phyloP scores from a whole-genome alignment of 2,329 filamentous ascomycete species.

The Epichloe glyceriae region DNA sequence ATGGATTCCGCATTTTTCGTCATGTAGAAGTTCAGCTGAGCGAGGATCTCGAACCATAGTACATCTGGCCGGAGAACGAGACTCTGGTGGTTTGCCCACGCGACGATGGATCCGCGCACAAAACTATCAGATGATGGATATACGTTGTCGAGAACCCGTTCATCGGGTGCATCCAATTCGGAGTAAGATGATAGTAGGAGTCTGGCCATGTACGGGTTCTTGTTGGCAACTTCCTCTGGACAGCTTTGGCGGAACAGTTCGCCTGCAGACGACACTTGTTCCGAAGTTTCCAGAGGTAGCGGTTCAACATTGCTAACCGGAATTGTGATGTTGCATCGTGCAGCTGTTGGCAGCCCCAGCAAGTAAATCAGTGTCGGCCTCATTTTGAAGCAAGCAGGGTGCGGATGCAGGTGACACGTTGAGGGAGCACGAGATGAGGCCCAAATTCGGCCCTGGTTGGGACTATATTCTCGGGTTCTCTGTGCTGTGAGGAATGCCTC shows the following conservation, averaged over 20 bases:
- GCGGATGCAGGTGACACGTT: neutral
- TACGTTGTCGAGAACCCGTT: slow-evolving; percentile 9
- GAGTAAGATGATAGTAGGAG: slow-evolving; percentile 19
- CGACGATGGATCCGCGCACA: slow-evolving; percentile 30
- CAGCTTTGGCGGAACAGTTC: slow-evolving; percentile 21
- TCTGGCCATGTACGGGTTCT: slow-evolving; percentile 11
- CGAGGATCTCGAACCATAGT: slow-evolving; percentile 41
- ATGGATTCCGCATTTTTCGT: slow-evolving; percentile 32
- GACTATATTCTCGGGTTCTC: neutral
- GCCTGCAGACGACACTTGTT: slow-evolving; percentile 14
- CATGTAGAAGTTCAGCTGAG: slow-evolving; percentile 38
- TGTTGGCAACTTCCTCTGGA: slow-evolving; percentile 17
- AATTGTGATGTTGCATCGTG: slow-evolving; percentile 11
- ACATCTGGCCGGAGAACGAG: slow-evolving; percentile 39
- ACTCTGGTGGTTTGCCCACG: slow-evolving; percentile 37
- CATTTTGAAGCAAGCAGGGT: neutral
- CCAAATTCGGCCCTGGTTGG: neutral
- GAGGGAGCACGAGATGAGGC: neutral
- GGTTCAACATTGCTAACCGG: slow-evolving; percentile 15
- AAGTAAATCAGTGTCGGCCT: neutral
- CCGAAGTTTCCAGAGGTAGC: slow-evolving; percentile 12
- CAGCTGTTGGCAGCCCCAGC: slow-evolving; percentile 4
- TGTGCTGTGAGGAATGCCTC: neutral
- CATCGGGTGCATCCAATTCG: slow-evolving; percentile 7
- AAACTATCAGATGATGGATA: slow-evolving; percentile 26